Percentiles rank a stretch among this genome's conserved stretches.
phyloP scores from a whole-genome alignment of 768 basidiomycete genomes.

The Suillus subaureus region DNA sequence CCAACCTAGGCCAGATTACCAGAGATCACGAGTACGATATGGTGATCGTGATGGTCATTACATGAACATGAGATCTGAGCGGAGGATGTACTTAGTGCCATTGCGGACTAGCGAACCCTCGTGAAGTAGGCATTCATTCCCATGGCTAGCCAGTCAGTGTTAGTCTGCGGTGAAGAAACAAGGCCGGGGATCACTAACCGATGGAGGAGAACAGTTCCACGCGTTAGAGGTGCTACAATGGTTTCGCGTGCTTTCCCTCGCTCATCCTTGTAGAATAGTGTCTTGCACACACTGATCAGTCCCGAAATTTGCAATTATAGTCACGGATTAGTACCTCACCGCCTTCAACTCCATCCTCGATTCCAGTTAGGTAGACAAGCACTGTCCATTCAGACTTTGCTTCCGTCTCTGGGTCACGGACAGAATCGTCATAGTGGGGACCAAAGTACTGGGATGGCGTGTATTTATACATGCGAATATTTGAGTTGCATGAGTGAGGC shows the following conservation, averaged over 20 bases:
- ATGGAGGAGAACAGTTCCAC: constrained; percentile 69
- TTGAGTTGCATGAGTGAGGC: constrained; percentile 68
- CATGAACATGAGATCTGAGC: constrained; percentile 73
- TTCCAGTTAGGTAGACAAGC: constrained; percentile 70
- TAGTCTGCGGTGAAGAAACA: constrained; percentile 11
- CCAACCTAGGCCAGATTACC: too few relatives aligned
- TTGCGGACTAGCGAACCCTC: constrained; percentile 64
- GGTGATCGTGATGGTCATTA: background rate
- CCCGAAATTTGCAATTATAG: background rate
- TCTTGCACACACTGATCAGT: constrained; percentile 41
- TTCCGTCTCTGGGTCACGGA: constrained; percentile 58
- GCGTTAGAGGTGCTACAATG: constrained; percentile 54
- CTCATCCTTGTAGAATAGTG: constrained; percentile 66
- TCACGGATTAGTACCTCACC: constrained; percentile 50
- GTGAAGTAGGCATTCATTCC: constrained; percentile 70
- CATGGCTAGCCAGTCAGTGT: constrained; percentile 51
- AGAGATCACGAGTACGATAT: background rate
- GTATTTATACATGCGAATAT: constrained; percentile 77
- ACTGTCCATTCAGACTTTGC: constrained; percentile 78
- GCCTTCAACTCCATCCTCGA: constrained; percentile 72
- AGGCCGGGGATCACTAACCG: constrained; percentile 40
- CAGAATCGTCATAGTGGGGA: constrained; percentile 76
- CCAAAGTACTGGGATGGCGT: constrained; percentile 66
- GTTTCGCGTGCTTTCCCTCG: constrained; percentile 49
- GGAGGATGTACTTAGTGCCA: constrained; percentile 70